phyloP scores from a whole-genome alignment of 805 yeast species.

The Metschnikowia hibisci region DNA sequence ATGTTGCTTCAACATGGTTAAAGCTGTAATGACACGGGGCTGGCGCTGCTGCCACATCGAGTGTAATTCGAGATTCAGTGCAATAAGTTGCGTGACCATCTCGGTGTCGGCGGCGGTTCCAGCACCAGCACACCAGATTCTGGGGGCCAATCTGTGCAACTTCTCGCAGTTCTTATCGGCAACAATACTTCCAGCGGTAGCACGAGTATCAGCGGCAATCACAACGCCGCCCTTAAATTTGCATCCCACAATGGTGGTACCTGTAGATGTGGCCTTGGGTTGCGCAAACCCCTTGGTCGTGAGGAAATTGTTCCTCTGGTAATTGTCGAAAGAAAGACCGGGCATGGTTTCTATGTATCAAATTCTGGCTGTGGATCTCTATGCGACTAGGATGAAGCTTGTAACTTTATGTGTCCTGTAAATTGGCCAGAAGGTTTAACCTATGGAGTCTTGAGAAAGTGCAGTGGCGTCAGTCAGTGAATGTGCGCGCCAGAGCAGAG shows the following conservation, averaged over 20 bases:
- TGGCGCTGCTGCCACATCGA: slow-evolving; percentile 75
- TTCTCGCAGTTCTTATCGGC: slow-evolving; percentile 98
- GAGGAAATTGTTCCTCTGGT: slow-evolving; percentile 79
- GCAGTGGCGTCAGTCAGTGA: slow-evolving; percentile 3
- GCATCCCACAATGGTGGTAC: slow-evolving; percentile 98
- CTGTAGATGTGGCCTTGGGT: slow-evolving; percentile 94
- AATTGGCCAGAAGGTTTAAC: not conserved
- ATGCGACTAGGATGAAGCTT: not conserved
- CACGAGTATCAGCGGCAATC: slow-evolving; percentile 98
- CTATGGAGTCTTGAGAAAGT: not conserved
- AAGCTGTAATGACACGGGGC: slow-evolving; percentile 90
- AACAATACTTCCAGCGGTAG: slow-evolving; percentile 93
- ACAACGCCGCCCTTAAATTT: slow-evolving; percentile 91
- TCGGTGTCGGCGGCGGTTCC: slow-evolving; percentile 99
- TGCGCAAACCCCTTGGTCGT: slow-evolving; percentile 67
- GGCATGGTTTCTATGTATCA: slow-evolving; percentile 48
- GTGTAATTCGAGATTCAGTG: slow-evolving; percentile 88
- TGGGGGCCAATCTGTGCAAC: slow-evolving; percentile 83
- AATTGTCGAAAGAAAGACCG: slow-evolving; percentile 90
- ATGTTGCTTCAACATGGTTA: slow-evolving; percentile 92
- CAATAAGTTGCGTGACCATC: slow-evolving; percentile 91
- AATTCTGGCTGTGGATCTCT: not conserved
- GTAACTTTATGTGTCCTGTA: not conserved
- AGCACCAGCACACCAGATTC: slow-evolving; percentile 99
- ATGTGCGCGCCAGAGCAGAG: slow-evolving; percentile 4